Percentiles rank a stretch among this genome's conserved stretches.
Evolutionary conservation across 2,329 filamentous ascomycete genomes (phyloP).

Genomic region (Trichoderma citrinoviride): DNA sequence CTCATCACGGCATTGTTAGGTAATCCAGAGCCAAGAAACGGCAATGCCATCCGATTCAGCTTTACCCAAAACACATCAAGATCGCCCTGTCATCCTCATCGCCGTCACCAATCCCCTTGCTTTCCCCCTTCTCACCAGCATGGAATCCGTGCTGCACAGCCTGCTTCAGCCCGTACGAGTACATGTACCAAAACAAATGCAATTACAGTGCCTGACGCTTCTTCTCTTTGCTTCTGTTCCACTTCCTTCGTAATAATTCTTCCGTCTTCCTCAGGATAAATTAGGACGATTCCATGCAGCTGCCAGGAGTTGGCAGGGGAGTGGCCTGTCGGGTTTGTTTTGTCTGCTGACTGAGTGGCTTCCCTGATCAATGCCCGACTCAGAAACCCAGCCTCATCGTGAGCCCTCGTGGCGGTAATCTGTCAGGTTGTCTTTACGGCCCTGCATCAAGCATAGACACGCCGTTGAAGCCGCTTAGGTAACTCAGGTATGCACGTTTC

Average conservation of each 20-base stretch:
- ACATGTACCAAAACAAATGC: too few relatives aligned
- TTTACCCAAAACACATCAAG: constrained; percentile 14
- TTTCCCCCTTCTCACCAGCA: background rate
- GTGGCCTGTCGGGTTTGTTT: background rate
- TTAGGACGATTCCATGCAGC: background rate
- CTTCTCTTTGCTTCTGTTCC: background rate
- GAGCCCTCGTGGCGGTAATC: background rate
- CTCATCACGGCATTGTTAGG: background rate
- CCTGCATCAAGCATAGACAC: background rate
- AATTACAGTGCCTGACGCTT: too few relatives aligned
- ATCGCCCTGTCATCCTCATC: constrained; percentile 1
- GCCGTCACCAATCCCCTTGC: background rate
- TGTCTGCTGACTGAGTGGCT: background rate
- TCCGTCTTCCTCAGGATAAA: background rate
- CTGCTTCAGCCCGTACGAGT: background rate
- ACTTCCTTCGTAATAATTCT: too few relatives aligned
- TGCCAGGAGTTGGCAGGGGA: constrained; percentile 3
- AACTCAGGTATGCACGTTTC: too few relatives aligned
- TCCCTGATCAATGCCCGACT: background rate
- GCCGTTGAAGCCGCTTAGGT: background rate
- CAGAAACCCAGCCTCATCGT: background rate
- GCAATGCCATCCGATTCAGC: background rate
- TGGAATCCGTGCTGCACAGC: background rate
- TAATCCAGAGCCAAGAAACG: background rate
- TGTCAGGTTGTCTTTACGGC: background rate